Base-by-base conservation (phyloP, 805 yeast genomes). In the Wickerhamomyces strasburgensis region DNA sequence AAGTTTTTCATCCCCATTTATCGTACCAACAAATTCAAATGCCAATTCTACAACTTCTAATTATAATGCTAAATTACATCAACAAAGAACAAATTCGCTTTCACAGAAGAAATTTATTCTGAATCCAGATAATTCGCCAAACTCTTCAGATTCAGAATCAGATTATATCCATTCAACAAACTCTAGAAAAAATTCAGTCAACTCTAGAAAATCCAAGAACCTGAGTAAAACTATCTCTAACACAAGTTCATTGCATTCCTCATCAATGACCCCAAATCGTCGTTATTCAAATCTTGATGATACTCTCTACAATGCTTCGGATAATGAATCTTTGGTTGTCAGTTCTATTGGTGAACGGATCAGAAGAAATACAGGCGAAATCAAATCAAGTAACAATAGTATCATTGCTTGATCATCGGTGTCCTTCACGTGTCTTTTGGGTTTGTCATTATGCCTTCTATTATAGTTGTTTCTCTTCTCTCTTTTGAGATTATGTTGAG, bases 1-100 rank as follows among this genome's bases (percentile, higher is more conserved):
- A 26, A 38, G 64, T 19, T 58, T 68, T 46, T 45, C 51, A 5
- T 67, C 67, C 39, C 66, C 64, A 31, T 59, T 64, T 11, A 21
- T 21, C 24, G 55, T 15, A 15, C 14, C 39, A 14, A 26, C 37
- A 21, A 19, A 29, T n/a, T n/a, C n/a, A n/a, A n/a, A n/a, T n/a
- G n/a, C n/a, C n/a, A n/a, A n/a, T n/a, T n/a, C n/a, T n/a, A n/a
- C n/a, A n/a, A n/a, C n/a, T n/a, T n/a, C n/a, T n/a, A n/a, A n/a
- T n/a, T n/a, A n/a, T n/a, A n/a, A n/a, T 11, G 21, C 36, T 30
- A 35, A 24, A 26, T 29, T 31, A 40, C 40, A 47, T 41, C 47
- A 35, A 28, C 49, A 44, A 26, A 45, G 46, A 27, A 26, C 40
- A 30, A 35, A 29, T 29, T 27, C 53, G 40, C 11, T 21, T 27